Base-by-base conservation (phyloP, 441 rosid species). In the Euphorbia corollata region DNA sequence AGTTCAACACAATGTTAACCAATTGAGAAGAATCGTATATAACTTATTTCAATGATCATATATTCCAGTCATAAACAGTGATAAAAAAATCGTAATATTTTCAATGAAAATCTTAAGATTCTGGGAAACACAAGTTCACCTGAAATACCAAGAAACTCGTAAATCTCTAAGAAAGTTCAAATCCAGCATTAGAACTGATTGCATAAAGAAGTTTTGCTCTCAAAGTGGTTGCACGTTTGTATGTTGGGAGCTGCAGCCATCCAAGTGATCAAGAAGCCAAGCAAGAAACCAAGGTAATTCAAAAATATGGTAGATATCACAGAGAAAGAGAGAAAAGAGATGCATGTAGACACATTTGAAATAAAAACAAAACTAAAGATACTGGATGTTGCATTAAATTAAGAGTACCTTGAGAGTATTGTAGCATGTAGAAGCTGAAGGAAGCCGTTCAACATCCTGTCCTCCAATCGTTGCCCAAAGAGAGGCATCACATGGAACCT, bases 351-450 rank as follows among this genome's bases (percentile, higher is more conserved):
- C 13, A 8, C 6, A 41, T 51, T 63, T 55, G 56, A 20, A 51
- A 32, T 47, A 6, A 43, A 43, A 43, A 24, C 39, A 45, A 11
- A 57, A 63, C 13, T 43, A 36, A 59, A 74, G 64, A 36, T 27
- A 54, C 27, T 38, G 27, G 34, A 45, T 36, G 15, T 68, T 45
- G 57, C 32, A 27, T n/a, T n/a, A n/a, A 8, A 71, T 23, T 4
- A 34, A 36, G 47, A 63, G 30, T 74, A 93, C 98, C 98, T 95
- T 95, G 67, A 95, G 97, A 68, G 97, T 95, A 79, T 95, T 95
- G 83, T 95, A 92, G 87, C 99, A 95, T 23, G 99, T 92, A 57
- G 99, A 95, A 77, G 99, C 95, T 41, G 98, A 95, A 67, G 99
- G 98, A 79, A 95, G 99, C 72, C 99, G 85, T 67, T 92, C 99